phyloP scores from a whole-genome alignment of 768 basidiomycete genomes.

The Boletales sp. region DNA sequence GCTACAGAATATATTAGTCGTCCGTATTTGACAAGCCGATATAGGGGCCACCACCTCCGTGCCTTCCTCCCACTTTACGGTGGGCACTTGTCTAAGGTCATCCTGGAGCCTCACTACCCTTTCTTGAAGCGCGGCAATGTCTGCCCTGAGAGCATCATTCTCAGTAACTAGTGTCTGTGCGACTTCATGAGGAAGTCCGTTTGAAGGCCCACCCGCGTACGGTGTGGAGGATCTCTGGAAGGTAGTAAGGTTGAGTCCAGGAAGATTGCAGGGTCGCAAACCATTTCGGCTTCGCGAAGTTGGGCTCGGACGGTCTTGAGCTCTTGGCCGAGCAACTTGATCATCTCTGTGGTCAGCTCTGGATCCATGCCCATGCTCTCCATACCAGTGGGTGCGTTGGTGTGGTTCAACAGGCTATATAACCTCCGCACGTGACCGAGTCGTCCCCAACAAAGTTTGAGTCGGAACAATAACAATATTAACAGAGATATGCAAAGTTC shows the following conservation, averaged over 20 bases:
- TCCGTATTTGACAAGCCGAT: background rate
- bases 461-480: background rate
- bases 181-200: slow-evolving; percentile 2
- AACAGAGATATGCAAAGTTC: slow-evolving; percentile 5
- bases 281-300: slow-evolving; percentile 22
- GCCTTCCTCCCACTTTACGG: slow-evolving; percentile 18
- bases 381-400: slow-evolving; percentile 1
- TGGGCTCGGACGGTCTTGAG: slow-evolving; percentile 21
- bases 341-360: slow-evolving; percentile 23
- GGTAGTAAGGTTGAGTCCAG: background rate
- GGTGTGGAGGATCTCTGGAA: slow-evolving; percentile 10
- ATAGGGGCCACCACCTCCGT: slow-evolving; percentile 3
- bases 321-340: slow-evolving; percentile 24
- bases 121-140: slow-evolving; percentile 17
- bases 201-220: background rate
- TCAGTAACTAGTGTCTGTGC: slow-evolving; percentile 11
- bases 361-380: slow-evolving; percentile 19
- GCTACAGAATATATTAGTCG: slow-evolving; percentile 11
- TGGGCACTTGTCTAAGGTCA: background rate
- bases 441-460: background rate
- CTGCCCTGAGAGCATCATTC: slow-evolving; percentile 15
- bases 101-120: slow-evolving; percentile 14
- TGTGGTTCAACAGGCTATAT: background rate
- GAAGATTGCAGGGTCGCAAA: background rate
- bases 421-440: slow-evolving; percentile 12